Base-by-base conservation (phyloP, 495 filamentous ascomycete genomes). In the Cenococcum geophilum region DNA sequence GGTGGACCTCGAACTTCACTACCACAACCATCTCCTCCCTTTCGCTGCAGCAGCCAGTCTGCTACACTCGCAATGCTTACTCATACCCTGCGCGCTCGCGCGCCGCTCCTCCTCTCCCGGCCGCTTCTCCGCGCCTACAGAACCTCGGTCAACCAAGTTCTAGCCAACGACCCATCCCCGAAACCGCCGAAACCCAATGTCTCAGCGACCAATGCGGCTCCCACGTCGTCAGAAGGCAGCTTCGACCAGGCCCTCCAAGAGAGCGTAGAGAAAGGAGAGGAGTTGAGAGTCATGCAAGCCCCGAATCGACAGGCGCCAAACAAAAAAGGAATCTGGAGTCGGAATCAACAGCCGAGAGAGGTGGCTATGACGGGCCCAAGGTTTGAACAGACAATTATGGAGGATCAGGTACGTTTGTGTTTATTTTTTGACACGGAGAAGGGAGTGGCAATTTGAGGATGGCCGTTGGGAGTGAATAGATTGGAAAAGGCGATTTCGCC, bases 361-460 rank as follows among this genome's bases (percentile, higher is more conserved):
- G 71, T 81, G 74, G 93, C 88, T 18, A 98, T 98, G 93, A 79
- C 81, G 16, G 93, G 93, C 36, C 93, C 93, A 63, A 80, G 93
- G 63, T 98, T 98, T 69, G 93, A 98, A 80, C 92, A 97, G 82
- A 97, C 89, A 16, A 88, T 92, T 64, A 88, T 96, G 78, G 83
- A 86, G 69, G 77, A 83, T 68, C 93, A 96, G 86, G 91, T 96
- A 76, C 55, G 87, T 63, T 1, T 23, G 9, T 10, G 8, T 60
- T 5, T 48, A 57, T 43, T 35, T 20, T 27, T 14, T 54, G 16
- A 45, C 11, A 32, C 27, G 27, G 27, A 2, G 27, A 32, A 32
- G 6, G 6, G 27, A 32, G 27, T 32, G 27, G 27, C 22, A 25
- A 23, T 35, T 27, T 49, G 25, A 27, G 23, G 55, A 27, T 12